Conservation (phyloP, 495 filamentous ascomycete species). For the Aspergillus indologenus region DNA sequence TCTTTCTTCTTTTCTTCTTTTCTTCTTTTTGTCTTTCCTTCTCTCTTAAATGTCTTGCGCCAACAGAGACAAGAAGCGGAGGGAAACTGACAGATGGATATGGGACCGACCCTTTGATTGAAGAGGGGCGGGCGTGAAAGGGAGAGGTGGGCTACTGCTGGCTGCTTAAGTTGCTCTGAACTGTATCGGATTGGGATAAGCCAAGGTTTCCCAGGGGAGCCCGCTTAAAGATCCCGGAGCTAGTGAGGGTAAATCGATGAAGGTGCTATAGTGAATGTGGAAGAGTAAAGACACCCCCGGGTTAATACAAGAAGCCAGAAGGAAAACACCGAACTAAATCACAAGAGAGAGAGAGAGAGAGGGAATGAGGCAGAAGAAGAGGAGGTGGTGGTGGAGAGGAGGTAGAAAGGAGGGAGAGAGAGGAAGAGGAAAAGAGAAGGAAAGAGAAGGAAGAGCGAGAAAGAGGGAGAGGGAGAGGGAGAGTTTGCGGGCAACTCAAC, state of each 20-base stretch:
- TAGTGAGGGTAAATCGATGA: neutral
- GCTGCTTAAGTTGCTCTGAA: neutral
- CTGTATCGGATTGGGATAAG: conserved; percentile 10
- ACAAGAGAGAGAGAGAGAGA: conserved; percentile 6
- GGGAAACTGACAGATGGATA: conserved; percentile 11
- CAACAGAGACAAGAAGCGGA: conserved; percentile 24
- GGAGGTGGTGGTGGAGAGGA: too few species aligned
- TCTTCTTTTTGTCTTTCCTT: conserved; percentile 20
- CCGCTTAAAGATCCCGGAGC: conserved; percentile 12
- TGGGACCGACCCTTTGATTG: conserved; percentile 26
- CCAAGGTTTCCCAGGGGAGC: conserved; percentile 15
- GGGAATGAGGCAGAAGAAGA: conserved; percentile 8
- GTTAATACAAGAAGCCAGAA: conserved; percentile 9
- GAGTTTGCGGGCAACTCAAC: conserved; percentile 4
- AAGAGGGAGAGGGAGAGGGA: conserved; percentile 2
- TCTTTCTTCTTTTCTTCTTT: too few species aligned
- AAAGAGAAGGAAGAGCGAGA: conserved; percentile 9
- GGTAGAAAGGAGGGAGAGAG: conserved; percentile 4
- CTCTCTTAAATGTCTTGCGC: conserved; percentile 2
- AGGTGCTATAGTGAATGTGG: neutral
- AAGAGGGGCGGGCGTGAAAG: neutral
- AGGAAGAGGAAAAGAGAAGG: conserved; percentile 3
- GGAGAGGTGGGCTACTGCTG: conserved; percentile 12
- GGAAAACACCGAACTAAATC: conserved; percentile 1
- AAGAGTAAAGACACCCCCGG: neutral